Base-by-base conservation (phyloP, 2,329 filamentous ascomycete species). In the Phaeosphaeria sp. region DNA sequence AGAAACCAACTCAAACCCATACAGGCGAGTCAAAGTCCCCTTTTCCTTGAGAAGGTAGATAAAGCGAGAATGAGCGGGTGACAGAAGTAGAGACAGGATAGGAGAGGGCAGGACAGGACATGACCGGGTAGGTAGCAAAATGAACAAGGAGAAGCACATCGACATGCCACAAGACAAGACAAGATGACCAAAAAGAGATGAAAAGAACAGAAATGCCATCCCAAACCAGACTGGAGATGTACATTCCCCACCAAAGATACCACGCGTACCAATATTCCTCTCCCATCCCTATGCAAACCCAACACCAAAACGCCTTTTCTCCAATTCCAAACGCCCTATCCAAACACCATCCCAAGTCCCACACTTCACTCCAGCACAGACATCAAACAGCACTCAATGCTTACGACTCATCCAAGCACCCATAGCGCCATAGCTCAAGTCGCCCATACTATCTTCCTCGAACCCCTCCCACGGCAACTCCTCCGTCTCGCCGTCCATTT, bases 391-490 rank as follows among this genome's bases (percentile, higher is more conserved):
- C 44, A 27, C 22, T 17, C 52, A 67, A 40, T 60, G 61, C 27
- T 61, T 54, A 46, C 59, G 53, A 15, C 56, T 55, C 52, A 56
- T 63, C 56, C 62, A 60, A 13, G 61, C 59, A 15, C 58, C 55
- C 43, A 67, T 27, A 11, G 60, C 56, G 22, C 51, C 49, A 24
- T 56, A 67, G 45, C 59, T 64, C 15, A 47, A 55, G 49, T 63
- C 65, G 21, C 63, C 65, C 21, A 59, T 50, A 7, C 53, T 52
- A 1, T 60, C 60, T 13, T 75, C 74, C 25, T 73, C 74, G 49
- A 78, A 76, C 0, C 76, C 76, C 39, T 78, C 75, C 76, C 76
- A 78, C 0, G 76, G 76, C 60, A 78, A 61, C 51, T 77, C 75
- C 15, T 76, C 73, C 21, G 73, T 75, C 25, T 71, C 68, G 4